Conservation (phyloP, 352 stramenopile genomes). For the Peronospora destructor region DNA sequence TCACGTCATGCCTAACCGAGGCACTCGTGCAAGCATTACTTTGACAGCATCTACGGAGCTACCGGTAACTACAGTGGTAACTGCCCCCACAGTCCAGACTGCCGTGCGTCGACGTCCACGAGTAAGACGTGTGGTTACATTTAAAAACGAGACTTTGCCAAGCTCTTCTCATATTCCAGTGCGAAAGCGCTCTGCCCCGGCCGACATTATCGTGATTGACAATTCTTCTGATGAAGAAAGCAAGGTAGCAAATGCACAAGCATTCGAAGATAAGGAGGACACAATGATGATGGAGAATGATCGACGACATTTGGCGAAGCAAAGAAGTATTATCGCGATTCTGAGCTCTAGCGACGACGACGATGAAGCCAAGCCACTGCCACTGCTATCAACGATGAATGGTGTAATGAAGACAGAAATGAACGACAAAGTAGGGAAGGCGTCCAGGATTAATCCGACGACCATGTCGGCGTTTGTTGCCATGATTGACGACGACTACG, state of each 20-base stretch:
- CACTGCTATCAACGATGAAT: constrained; percentile 1
- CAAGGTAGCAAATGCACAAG: constrained; percentile 1
- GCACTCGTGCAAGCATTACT: constrained; percentile 4
- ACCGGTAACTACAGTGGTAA: not conserved
- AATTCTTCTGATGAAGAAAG: constrained; percentile 25
- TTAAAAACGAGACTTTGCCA: constrained; percentile 7
- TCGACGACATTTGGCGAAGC: constrained; percentile 10
- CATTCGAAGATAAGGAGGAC: constrained; percentile 11
- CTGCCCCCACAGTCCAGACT: not conserved
- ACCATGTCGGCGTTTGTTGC: constrained; percentile 11
- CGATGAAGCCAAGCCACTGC: constrained; percentile 10
- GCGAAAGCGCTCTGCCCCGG: not conserved
- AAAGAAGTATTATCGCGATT: constrained; percentile 8
- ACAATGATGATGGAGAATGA: constrained; percentile 11
- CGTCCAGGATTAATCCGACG: constrained; percentile 8
- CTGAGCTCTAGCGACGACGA: constrained; percentile 16
- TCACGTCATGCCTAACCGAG: constrained; percentile 34
- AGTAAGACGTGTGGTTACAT: constrained; percentile 23
- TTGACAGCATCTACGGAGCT: constrained; percentile 5
- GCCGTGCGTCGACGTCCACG: constrained; percentile 1
- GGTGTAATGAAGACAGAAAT: constrained; percentile 2
- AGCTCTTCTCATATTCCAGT: constrained; percentile 2
- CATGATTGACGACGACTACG: constrained; percentile 28
- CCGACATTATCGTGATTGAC: constrained; percentile 19
- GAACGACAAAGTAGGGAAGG: constrained; percentile 1